Conservation (phyloP, 257 asterid species). For the Buddleja alternifolia region DNA sequence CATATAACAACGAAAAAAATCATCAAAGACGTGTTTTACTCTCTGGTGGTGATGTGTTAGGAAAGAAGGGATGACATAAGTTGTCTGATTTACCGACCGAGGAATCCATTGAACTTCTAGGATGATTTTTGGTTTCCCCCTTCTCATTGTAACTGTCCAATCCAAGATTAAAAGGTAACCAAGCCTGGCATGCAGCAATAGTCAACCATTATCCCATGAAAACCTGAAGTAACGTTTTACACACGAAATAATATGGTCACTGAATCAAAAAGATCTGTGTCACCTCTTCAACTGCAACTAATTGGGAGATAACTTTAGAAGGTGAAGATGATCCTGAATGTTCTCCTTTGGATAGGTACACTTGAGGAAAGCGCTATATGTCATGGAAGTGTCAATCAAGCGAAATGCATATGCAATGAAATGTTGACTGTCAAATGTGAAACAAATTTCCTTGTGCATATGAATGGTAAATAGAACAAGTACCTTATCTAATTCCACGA, state of each 20-base stretch:
- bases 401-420: slow-evolving; percentile 22
- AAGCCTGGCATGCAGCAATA: slow-evolving; percentile 61
- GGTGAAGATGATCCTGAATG: slow-evolving; percentile 49
- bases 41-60: background rate
- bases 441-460: slow-evolving; percentile 3
- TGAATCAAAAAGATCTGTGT: slow-evolving; percentile 31
- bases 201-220: slow-evolving; percentile 5
- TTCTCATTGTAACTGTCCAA: slow-evolving; percentile 45
- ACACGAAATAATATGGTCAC: slow-evolving; percentile 22
- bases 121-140: slow-evolving; percentile 38
- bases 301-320: slow-evolving; percentile 34
- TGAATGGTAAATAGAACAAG: slow-evolving; percentile 13
- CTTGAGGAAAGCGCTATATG: slow-evolving; percentile 67
- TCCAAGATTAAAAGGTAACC: slow-evolving; percentile 74
- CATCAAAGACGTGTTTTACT: slow-evolving; percentile 16
- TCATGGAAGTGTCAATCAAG: slow-evolving; percentile 27
- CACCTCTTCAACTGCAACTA: slow-evolving; percentile 71
- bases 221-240: background rate
- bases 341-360: slow-evolving; percentile 45
- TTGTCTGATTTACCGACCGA: slow-evolving; percentile 47
- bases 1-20: slow-evolving; percentile 15
- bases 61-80: slow-evolving; percentile 4
- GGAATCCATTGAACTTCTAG: slow-evolving; percentile 56
- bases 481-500: slow-evolving; percentile 76
- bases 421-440: background rate